A percentile compares a stretch with the other conserved stretches of the same genome.
Conservation (phyloP, 2,329 filamentous ascomycete species). For the Fusarium tanahbumbuense region DNA sequence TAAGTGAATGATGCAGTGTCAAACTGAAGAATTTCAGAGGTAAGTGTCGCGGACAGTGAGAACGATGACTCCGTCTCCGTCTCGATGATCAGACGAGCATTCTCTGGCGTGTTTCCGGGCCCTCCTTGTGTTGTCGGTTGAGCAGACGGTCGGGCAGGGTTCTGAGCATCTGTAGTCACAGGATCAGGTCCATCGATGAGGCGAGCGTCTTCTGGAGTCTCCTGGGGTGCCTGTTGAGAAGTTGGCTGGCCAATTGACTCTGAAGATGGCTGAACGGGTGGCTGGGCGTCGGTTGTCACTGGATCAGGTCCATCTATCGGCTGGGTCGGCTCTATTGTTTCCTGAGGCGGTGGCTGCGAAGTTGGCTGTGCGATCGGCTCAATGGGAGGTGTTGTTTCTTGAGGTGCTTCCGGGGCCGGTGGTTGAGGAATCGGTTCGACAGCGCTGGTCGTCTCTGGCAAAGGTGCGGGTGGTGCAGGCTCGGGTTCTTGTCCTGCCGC, state of each 20-base stretch:
- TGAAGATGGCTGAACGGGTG: not conserved
- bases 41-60: not conserved
- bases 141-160: not conserved
- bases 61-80: constrained; percentile 4
- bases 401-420: constrained; percentile 7
- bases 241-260: too few species aligned
- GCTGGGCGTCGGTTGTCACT: constrained; percentile 1
- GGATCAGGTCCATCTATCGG: constrained; percentile 14
- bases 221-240: not conserved
- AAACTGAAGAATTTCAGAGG: constrained; percentile 34
- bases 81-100: constrained; percentile 18
- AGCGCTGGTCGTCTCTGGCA: constrained; percentile 14
- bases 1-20: constrained; percentile 38
- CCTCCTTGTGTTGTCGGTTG: not conserved
- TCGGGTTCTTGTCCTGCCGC: constrained; percentile 18
- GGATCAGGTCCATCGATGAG: constrained; percentile 10
- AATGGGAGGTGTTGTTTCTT: constrained; percentile 10
- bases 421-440: constrained; percentile 8
- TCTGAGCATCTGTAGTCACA: constrained; percentile 8
- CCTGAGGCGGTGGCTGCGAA: constrained; percentile 4
- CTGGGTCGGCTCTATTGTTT: constrained; percentile 18
- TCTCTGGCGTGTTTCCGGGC: constrained; percentile 10
- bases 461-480: constrained; percentile 8
- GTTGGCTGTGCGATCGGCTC: constrained; percentile 12
- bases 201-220: constrained; percentile 14